Evolutionary conservation across 2,329 filamentous ascomycete genomes (phyloP), one percentile per base, ranked within the genome.

Genomic region (Chaetomium olivaceum): DNA sequence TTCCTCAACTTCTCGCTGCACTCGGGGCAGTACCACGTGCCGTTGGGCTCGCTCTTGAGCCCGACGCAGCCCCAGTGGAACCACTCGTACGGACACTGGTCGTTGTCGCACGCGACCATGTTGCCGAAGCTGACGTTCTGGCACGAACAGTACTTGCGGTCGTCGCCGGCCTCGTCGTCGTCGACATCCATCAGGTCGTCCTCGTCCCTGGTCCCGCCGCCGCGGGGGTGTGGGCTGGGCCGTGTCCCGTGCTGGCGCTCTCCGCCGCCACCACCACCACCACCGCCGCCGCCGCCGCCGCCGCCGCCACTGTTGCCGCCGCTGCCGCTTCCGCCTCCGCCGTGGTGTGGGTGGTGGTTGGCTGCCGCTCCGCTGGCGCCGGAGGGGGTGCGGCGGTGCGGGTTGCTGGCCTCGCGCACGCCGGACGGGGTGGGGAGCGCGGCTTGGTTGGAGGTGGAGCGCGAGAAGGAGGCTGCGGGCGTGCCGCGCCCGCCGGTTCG

Each of bases 31-130:
- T 85, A 89, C 88, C 88, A 90, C 27, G 82, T 87, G 36, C 88
- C 88, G 63, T 85, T 85, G 8, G 88, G 88, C 74, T 89, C 87
- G 71, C 84, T 88, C 77, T 88, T 89, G 36, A 90, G 81, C 23
- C 87, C 86, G 58, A 90, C 88, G 72, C 88, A 90, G 52, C 82
- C 87, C 90, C 91, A 95, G 78, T 95, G 91, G 76, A 95, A 95
- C 91, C 91, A 95, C 79, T 95, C 91, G 74, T 87, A 91, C 56
- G 88, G 87, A 77, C 91, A 95, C 70, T 89, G 84, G 65, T 90
- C 87, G 76, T 94, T 94, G 80, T 95, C 91, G 79, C 91, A 95
- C 33, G 91, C 91, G 69, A 95, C 91, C 91, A 95, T 95, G 74
- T 94, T 90, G 67, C 91, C 91, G 74, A 91, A 93, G 77, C 90